Evolutionary conservation across 345 rosid genomes (phyloP).

Genomic region (Luvunga scandens): DNA sequence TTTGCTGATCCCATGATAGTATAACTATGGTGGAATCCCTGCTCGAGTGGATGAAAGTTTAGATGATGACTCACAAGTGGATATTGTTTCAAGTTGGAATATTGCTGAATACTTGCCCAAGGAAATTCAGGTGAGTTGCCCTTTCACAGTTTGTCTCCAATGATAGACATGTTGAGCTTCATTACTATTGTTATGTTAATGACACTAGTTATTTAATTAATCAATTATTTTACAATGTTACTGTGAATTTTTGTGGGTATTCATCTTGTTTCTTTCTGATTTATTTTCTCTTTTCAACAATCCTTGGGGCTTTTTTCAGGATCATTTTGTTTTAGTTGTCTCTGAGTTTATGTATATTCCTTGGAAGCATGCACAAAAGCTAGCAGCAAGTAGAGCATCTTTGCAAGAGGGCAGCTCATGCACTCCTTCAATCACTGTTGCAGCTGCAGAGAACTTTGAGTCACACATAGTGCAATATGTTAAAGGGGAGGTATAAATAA

Average conservation of each 20-base stretch:
- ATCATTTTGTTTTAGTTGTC: conserved; percentile 70
- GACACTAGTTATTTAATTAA: background rate
- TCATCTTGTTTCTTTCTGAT: background rate
- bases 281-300: conserved; percentile 1
- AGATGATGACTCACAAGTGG: conserved; percentile 51
- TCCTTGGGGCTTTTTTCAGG: conserved; percentile 48
- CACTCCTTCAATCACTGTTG: conserved; percentile 65
- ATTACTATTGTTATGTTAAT: background rate
- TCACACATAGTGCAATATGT: conserved; percentile 61
- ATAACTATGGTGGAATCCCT: conserved; percentile 85
- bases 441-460: conserved; percentile 66
- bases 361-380: conserved; percentile 71
- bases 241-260: background rate
- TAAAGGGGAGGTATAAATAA: conserved; percentile 55
- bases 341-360: conserved; percentile 88
- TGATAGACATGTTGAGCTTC: background rate
- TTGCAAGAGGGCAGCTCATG: conserved; percentile 43
- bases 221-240: background rate
- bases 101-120: conserved; percentile 75
- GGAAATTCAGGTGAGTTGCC: conserved; percentile 60
- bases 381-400: conserved; percentile 41
- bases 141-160: background rate
- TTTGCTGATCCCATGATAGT: conserved; percentile 35
- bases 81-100: conserved; percentile 89
- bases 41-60: conserved; percentile 53